Evolutionary conservation across 2,329 filamentous ascomycete genomes (phyloP), one percentile per base, ranked within the genome.

Genomic region (Trichophyton simii): DNA sequence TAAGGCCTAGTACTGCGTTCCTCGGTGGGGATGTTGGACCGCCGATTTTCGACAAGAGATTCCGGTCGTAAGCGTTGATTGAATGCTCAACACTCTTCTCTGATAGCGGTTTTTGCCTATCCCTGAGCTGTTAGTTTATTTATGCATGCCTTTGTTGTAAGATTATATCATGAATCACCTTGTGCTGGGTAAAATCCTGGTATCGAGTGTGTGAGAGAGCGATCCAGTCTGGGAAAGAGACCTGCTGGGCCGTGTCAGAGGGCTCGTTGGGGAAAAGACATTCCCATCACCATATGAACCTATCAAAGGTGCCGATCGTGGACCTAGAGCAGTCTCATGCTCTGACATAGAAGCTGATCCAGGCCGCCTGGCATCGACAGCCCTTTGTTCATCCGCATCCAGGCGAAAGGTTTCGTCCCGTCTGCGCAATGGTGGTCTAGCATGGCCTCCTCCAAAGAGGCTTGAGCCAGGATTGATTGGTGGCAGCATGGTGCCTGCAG

Each of bases 41-140:
- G 36, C 82, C 82, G 62, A 85, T 85, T 66, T 83, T 84, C 57
- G 82, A 83, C 28, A 86, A 72, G 11, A 85, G 72, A 64, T 83
- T 80, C 69, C 84, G 81, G 67, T 86, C 83, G 71, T 85, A 86
- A 36, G 79, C 81, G 67, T 84, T 80, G 25, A 82, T 84, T 2
- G 82, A 84, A 61, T 77, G 78, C 65, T 82, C 78, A 46, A 84
- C 78, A 55, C 81, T 79, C 64, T 79, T 76, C 65, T 81, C 78
- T 55, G 82, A 83, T 57, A 85, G 77, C 64, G 84, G 80, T 58
- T 77, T 77, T 71, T 85, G 83, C 67, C 82, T 83, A 65, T 58
- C 8, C 20, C 54, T 34, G 54, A 11, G 38, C 18, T 22, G 38
- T 58, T 58, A 38, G 55, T 9, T 4, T n/a, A 13, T 42, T 18